Conservation (phyloP, 257 asterid genomes). For the Fraxinus excelsior region DNA sequence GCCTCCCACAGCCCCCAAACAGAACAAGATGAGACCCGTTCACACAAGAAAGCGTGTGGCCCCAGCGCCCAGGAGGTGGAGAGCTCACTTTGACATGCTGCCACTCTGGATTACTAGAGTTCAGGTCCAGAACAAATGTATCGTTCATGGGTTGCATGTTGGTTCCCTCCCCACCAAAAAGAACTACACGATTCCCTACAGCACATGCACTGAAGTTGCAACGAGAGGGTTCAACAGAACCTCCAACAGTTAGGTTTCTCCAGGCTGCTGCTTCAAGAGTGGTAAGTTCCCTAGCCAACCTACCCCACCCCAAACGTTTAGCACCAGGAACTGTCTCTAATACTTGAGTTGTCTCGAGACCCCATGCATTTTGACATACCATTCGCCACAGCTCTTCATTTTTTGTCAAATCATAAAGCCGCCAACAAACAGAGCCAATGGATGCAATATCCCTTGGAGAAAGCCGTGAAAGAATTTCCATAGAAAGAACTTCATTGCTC, state of each 20-base stretch:
- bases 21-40: background rate
- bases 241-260: background rate
- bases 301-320: background rate
- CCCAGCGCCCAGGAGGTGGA: constrained; percentile 1
- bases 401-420: background rate
- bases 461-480: constrained; percentile 11
- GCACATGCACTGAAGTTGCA: background rate
- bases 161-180: background rate
- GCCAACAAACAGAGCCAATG: constrained; percentile 14
- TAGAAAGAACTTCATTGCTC: constrained; percentile 7
- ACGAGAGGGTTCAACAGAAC: constrained; percentile 2
- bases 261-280: background rate
- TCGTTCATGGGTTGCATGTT: constrained; percentile 7
- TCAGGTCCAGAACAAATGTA: background rate
- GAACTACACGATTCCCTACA: background rate
- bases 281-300: background rate
- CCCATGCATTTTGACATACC: background rate
- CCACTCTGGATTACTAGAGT: constrained; percentile 6
- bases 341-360: background rate
- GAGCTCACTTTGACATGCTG: background rate
- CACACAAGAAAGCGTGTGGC: background rate
- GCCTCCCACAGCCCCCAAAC: background rate
- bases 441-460: constrained; percentile 17
- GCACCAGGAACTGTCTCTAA: background rate
- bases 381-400: background rate